Percentiles rank a stretch among this genome's conserved stretches.
These are phyloP conservation scores for Chaetomiaceae sp. DNA, from an alignment of 2,329 filamentous ascomycete genomes.

Conservation along the genomic window DNA sequence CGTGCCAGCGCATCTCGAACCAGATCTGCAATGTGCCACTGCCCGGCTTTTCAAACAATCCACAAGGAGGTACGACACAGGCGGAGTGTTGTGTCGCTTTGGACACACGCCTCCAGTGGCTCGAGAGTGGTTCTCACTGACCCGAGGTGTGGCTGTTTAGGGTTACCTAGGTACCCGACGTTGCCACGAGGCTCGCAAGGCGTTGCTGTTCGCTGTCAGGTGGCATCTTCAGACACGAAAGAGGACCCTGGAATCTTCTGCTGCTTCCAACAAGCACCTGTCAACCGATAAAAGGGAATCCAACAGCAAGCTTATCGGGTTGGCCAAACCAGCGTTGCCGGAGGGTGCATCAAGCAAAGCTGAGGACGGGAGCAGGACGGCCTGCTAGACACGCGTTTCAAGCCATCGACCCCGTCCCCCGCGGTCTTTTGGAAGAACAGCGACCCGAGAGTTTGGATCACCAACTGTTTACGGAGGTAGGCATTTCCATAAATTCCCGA, in stretches of 20 bases:
- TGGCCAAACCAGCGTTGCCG: no score
- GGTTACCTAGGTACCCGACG: no score
- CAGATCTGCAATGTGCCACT: not conserved
- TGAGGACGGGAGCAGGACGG: no score
- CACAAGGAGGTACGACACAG: not conserved
- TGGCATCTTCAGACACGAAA: not conserved
- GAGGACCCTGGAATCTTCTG: not conserved
- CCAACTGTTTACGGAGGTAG: no score
- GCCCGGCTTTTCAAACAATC: not conserved
- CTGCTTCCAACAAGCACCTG: no score
- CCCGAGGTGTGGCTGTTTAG: no score
- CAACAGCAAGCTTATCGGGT: no score
- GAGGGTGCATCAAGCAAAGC: no score
- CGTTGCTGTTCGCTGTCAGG: not conserved
- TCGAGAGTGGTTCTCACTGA: no score
- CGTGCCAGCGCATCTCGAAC: constrained; percentile 7
- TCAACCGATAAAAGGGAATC: no score
- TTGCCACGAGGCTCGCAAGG: constrained; percentile 8
- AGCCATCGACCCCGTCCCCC: no score
- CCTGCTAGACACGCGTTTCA: no score
- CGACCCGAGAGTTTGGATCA: not conserved
- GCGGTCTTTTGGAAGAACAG: not conserved
- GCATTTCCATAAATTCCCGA: not conserved
- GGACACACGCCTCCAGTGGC: not conserved
- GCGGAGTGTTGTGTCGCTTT: not conserved